A percentile compares a stretch with the other conserved stretches of the same genome.
Conservation (phyloP, 805 yeast species). For the Saccharomycopsis microspora region DNA sequence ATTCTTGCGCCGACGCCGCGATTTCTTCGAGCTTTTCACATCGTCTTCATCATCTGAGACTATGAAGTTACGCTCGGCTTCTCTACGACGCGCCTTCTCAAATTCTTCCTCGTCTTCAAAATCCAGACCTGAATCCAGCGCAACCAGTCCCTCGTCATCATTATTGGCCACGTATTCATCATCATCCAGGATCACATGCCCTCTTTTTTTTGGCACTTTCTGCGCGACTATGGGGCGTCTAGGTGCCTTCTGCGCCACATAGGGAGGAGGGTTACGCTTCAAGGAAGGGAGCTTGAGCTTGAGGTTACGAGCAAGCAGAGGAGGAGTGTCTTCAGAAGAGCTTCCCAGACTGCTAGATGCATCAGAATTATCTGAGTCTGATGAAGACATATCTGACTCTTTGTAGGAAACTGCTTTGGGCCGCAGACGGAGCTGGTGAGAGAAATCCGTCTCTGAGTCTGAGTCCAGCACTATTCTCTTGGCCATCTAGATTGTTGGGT, state of each 20-base stretch:
- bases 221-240: conserved; percentile 4
- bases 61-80: conserved; percentile 18
- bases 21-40: conserved; percentile 14
- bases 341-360: background rate
- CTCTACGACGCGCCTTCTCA: conserved; percentile 16
- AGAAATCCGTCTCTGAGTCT: background rate
- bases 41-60: conserved; percentile 20
- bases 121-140: conserved; percentile 19
- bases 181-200: conserved; percentile 17
- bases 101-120: conserved; percentile 17
- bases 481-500: background rate
- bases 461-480: conserved; percentile 8
- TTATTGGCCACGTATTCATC: conserved; percentile 20
- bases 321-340: conserved; percentile 4
- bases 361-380: conserved; percentile 3
- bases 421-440: conserved; percentile 4
- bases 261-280: background rate
- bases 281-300: conserved; percentile 8
- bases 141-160: conserved; percentile 26
- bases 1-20: conserved; percentile 14
- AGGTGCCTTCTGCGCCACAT: background rate
- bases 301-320: conserved; percentile 18
- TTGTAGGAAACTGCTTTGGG: conserved; percentile 6
- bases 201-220: conserved; percentile 13
- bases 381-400: conserved; percentile 1